These are phyloP conservation scores for Ceratocystis lukuohia DNA, from an alignment of 2,329 filamentous ascomycete species.

Conservation along the genomic window DNA sequence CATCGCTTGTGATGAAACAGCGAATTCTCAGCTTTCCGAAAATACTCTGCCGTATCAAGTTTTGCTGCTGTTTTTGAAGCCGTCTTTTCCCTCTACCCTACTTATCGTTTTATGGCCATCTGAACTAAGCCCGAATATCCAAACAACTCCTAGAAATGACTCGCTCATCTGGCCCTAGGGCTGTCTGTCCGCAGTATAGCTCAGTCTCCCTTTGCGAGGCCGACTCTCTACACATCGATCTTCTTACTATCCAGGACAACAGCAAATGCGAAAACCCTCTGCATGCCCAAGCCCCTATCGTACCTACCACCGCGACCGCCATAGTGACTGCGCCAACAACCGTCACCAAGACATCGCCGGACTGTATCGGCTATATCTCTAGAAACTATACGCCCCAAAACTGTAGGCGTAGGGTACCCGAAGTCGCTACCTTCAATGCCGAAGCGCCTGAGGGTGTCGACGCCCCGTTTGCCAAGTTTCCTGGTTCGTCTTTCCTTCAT, in stretches of 20 bases:
- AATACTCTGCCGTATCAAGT: background rate
- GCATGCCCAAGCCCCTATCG: background rate
- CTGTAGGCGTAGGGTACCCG: background rate
- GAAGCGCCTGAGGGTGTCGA: background rate
- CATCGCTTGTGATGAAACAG: too few species aligned
- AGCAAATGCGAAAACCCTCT: background rate
- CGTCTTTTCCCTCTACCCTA: background rate
- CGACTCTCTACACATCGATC: slow-evolving; percentile 6
- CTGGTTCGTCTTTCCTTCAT: slow-evolving; percentile 3
- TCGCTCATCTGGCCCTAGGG: background rate
- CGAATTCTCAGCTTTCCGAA: too few species aligned
- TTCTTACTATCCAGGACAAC: background rate
- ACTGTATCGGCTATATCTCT: background rate
- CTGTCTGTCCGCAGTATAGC: background rate
- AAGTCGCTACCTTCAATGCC: slow-evolving; percentile 1
- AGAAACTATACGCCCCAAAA: background rate
- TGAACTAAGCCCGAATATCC: background rate
- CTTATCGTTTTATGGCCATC: background rate
- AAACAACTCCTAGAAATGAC: slow-evolving; percentile 4
- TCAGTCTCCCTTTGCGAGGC: background rate
- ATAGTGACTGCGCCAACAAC: background rate
- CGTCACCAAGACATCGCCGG: background rate
- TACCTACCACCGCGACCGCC: background rate
- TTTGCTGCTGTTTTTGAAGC: background rate
- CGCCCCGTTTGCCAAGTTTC: slow-evolving; percentile 8